Percentiles rank a stretch among this genome's conserved stretches.
phyloP scores from a whole-genome alignment of 768 basidiomycete genomes.

The Tubosaeta sp. region DNA sequence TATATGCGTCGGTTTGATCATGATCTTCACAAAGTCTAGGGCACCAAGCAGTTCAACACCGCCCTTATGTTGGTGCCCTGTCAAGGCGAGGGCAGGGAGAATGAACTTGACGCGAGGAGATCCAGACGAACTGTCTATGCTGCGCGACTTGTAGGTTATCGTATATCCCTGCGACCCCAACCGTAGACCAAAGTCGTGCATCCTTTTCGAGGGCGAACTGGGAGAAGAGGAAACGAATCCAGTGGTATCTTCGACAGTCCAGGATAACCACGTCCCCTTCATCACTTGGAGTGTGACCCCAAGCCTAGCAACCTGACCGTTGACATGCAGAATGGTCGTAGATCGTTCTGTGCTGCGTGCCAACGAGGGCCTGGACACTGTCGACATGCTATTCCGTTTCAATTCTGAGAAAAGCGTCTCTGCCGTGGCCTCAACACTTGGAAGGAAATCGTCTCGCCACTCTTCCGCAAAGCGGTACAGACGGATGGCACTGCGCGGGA shows the following conservation, averaged over 20 bases:
- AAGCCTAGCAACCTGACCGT: conserved; percentile 47
- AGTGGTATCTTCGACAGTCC: conserved; percentile 54
- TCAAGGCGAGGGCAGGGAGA: conserved; percentile 62
- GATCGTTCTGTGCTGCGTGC: conserved; percentile 9
- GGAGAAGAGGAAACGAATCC: conserved; percentile 43
- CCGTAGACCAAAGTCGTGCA: conserved; percentile 59
- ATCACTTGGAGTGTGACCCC: conserved; percentile 74
- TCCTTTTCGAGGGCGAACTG: conserved; percentile 28
- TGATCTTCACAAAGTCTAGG: conserved; percentile 66
- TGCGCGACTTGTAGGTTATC: conserved; percentile 47
- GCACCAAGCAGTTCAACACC: conserved; percentile 51
- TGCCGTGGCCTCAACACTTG: conserved; percentile 65
- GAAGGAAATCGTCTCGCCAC: conserved; percentile 77
- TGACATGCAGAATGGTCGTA: conserved; percentile 40
- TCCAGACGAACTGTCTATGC: conserved; percentile 31
- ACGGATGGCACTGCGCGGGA: conserved; percentile 79
- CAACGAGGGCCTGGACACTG: conserved; percentile 29
- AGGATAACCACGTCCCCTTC: conserved; percentile 85
- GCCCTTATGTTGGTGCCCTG: conserved; percentile 50
- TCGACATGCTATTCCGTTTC: conserved; percentile 37
- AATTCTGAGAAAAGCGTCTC: conserved; percentile 65
- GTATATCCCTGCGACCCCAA: conserved; percentile 57
- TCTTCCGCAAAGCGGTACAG: conserved; percentile 77
- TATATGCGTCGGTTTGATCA: conserved; percentile 78
- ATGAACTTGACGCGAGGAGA: conserved; percentile 55